phyloP scores from a whole-genome alignment of 345 rosid species.

The Fremontodendron californicum region DNA sequence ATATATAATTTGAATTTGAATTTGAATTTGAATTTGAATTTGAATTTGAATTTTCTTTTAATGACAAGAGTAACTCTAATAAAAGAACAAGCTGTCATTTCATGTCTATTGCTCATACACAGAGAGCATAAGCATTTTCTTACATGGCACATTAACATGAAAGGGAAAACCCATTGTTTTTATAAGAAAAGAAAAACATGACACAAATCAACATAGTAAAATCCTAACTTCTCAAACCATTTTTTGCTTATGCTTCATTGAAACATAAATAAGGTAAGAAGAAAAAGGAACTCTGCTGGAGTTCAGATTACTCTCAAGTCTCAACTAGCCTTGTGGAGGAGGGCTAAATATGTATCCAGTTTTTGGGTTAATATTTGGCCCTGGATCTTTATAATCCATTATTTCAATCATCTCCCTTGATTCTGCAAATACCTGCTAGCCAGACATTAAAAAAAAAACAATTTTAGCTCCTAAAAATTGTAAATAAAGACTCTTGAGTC shows the following conservation, averaged over 20 bases:
- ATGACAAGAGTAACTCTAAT: neutral
- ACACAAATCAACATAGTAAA: neutral
- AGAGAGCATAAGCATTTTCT: neutral
- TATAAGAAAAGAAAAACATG: neutral
- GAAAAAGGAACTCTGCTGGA: neutral
- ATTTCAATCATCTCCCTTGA: slow-evolving; percentile 32
- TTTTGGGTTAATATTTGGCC: slow-evolving; percentile 45
- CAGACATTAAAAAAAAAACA: slow-evolving; percentile 3
- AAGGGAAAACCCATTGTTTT: neutral
- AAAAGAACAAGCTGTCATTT: neutral
- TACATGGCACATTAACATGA: neutral
- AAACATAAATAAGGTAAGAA: neutral
- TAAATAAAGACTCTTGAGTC: neutral
- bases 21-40: no score
- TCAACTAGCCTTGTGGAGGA: slow-evolving; percentile 30
- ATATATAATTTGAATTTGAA: no score
- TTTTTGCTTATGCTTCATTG: neutral
- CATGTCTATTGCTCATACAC: neutral
- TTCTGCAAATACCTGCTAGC: slow-evolving; percentile 30
- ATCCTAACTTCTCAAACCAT: neutral
- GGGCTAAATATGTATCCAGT: slow-evolving; percentile 34
- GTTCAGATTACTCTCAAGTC: neutral
- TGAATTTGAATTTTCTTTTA: neutral
- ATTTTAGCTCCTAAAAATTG: neutral
- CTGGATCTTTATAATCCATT: slow-evolving; percentile 45